Evolutionary conservation across 805 yeast genomes (phyloP).

Genomic region (Tetrapisispora namnaoensis): DNA sequence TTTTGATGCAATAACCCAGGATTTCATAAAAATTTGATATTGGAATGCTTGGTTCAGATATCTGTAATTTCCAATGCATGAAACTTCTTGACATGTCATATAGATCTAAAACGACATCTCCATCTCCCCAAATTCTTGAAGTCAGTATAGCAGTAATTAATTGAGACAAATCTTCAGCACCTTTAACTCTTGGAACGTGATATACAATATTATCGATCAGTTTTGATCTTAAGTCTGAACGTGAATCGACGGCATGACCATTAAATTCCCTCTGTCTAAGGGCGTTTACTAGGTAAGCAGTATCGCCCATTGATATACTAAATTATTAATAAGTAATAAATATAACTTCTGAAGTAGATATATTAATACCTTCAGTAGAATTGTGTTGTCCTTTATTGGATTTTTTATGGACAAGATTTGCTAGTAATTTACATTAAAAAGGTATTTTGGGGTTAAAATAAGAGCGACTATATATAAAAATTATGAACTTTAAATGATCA

Average conservation of each 20-base stretch:
- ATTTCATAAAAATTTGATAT: constrained; percentile 15
- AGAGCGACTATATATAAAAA: not conserved
- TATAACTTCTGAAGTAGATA: not conserved
- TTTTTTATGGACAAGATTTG: not conserved
- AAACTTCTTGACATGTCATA: constrained; percentile 16
- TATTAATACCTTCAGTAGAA: not conserved
- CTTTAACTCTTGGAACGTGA: constrained; percentile 18
- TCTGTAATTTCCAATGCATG: constrained; percentile 23
- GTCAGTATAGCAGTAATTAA: constrained; percentile 11
- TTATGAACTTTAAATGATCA: too few species aligned
- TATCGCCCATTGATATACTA: not conserved
- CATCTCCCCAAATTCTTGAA: constrained; percentile 5
- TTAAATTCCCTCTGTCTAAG: not conserved
- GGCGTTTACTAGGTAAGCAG: not conserved
- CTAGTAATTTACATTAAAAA: not conserved
- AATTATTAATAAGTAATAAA: too few species aligned
- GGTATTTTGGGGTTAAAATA: not conserved
- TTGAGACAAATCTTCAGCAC: constrained; percentile 4
- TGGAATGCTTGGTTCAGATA: constrained; percentile 24
- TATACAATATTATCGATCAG: constrained; percentile 21
- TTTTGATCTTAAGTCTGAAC: not conserved
- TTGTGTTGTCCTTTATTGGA: not conserved
- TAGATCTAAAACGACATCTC: constrained; percentile 7
- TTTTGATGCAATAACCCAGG: constrained; percentile 14
- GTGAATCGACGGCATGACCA: not conserved